Base-by-base conservation (phyloP, 2,329 filamentous ascomycete genomes). In the Penicillium occitanis region DNA sequence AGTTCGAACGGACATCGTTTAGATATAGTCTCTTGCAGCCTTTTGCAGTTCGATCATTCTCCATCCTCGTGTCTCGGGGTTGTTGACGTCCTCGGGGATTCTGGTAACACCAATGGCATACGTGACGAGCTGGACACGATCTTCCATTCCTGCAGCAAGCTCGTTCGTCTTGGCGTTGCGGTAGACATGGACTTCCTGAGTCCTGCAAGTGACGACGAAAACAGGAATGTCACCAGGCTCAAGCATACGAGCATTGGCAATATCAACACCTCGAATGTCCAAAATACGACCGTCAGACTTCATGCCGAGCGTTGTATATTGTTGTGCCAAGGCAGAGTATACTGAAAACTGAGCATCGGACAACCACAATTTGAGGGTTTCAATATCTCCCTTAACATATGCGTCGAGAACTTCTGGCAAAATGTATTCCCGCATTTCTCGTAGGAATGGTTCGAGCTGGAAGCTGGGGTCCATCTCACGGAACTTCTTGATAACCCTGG, bases 11-110 rank as follows among this genome's bases (percentile, higher is more conserved):
- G n/a, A 48, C 40, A 48, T 68, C 33, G n/a, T 46, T 87, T 83
- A 91, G 70, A 90, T 88, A 73, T 91, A 98, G 81, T 99, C 95
- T 74, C 95, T 88, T 65, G 91, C 94, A 78, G 92, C 96, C 89
- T 99, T 99, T 80, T 99, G 95, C 84, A 99, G 88, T 83, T 99
- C 95, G 76, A 99, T 98, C 78, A 99, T 83, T 74, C 94, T 90
- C 95, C 95, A 99, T 37, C 95, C 95, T 75, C 93, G 87, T 11
- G 95, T 99, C 82, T 99, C 95, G 1, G 93, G 91, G 79, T 99
- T 98, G 83, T 90, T 94, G 71, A 98, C 94, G 72, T 99, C 95
- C 76, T 99, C 95, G 1, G 95, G 90, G 67, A 96, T 88, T 70
- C 95, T 86, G 3, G 95, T 99, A 68, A 99, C 91, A 73, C 95